phyloP scores from a whole-genome alignment of 129 eudicot genomes.

The Saussurea involucrata region DNA sequence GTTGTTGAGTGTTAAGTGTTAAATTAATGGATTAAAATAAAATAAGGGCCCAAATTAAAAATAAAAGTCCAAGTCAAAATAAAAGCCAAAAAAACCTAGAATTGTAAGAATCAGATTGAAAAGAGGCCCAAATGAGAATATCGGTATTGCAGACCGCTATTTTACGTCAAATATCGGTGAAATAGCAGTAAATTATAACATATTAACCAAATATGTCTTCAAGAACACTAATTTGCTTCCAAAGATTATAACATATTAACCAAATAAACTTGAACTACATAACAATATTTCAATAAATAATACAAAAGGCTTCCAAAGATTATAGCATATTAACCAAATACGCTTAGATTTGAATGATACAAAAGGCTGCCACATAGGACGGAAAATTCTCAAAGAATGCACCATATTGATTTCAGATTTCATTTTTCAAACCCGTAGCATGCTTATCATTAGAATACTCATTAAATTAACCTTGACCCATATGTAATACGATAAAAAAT shows the following conservation, averaged over 20 bases:
- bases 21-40: too few relatives aligned
- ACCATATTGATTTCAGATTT: background rate
- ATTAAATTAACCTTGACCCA: background rate
- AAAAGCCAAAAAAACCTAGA: too few relatives aligned
- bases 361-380: background rate
- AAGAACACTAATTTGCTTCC: background rate
- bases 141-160: too few relatives aligned
- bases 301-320: background rate
- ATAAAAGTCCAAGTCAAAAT: too few relatives aligned
- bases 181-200: too few relatives aligned
- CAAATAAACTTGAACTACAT: background rate
- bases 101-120: too few relatives aligned
- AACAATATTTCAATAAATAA: background rate
- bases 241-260: background rate
- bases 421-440: background rate
- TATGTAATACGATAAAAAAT: background rate
- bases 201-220: background rate
- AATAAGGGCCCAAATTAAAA: too few relatives aligned
- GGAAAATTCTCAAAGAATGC: background rate
- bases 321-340: too few relatives aligned
- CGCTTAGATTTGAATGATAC: background rate
- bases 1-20: too few relatives aligned
- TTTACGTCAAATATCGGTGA: too few relatives aligned
- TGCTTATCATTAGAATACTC: background rate
- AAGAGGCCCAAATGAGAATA: too few relatives aligned